Base-by-base conservation (phyloP, 2,329 filamentous ascomycete genomes). In the Paraphoma sp. region DNA sequence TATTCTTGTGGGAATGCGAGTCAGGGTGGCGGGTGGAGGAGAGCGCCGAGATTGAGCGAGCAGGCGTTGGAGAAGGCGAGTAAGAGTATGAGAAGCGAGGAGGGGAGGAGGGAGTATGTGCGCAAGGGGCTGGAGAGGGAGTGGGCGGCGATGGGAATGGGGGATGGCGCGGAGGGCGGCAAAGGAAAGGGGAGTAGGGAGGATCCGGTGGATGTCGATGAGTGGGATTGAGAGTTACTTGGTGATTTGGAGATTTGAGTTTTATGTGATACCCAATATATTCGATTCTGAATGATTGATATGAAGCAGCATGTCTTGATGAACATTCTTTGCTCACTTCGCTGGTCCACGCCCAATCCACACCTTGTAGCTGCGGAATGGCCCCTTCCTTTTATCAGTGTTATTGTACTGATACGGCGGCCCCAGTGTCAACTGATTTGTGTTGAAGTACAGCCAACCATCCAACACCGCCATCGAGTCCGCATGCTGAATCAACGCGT, bases 381-480 rank as follows among this genome's bases (percentile, higher is more conserved):
- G 76, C 1, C 76, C 75, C 41, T 60, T 68, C 23, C 77, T 67
- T 31, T 66, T 70, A 56, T 79, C 77, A 1, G 69, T 65, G 49
- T 79, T 79, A 16, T 72, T 70, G 59, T 79, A 79, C 63, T 79
- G 76, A 50, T 73, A 67, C 4, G 45, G 53, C 3, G 77, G 75
- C 31, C 72, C 66, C 54, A 79, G 49, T 29, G 70, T 69, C 43
- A 80, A 64, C 56, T 80, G 78, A 51, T 80, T 80, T 8, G 77
- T 79, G 53, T 73, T 76, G 52, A 80, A 79, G 42, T 79, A 80
- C 51, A 81, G 54, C 69, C 73, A 80, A 1, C 76, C 78, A 60
- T 78, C 72, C 58, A 75, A 51, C 17, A 80, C 77, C 6, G 77
- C 78, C 49, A 76, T 73, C 6, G 67, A 74, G 55, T 80, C 78